phyloP scores from a whole-genome alignment of 2,329 filamentous ascomycete species.

The Zymoseptoria pseudotritici region DNA sequence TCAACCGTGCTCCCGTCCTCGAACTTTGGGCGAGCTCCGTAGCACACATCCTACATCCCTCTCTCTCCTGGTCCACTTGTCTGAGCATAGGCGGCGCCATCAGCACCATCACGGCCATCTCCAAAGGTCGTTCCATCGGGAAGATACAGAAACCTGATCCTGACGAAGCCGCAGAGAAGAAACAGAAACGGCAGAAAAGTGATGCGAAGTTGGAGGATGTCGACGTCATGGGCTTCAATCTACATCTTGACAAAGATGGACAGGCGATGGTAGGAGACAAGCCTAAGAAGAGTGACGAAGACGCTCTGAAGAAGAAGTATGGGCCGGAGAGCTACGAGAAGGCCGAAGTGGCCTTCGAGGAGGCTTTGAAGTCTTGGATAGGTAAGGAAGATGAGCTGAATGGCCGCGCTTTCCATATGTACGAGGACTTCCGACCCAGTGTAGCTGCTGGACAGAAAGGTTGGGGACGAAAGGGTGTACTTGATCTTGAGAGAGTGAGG shows the following conservation, averaged over 20 bases:
- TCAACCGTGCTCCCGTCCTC: slow-evolving; percentile 29
- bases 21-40: slow-evolving; percentile 26
- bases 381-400: slow-evolving; percentile 23
- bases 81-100: slow-evolving; percentile 28
- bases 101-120: slow-evolving; percentile 25
- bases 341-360: slow-evolving; percentile 16
- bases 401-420: slow-evolving; percentile 23
- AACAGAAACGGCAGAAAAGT: slow-evolving; percentile 15
- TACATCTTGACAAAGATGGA: slow-evolving; percentile 25
- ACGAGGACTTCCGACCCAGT: slow-evolving; percentile 26
- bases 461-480: slow-evolving; percentile 26
- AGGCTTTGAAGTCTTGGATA: slow-evolving; percentile 18
- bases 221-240: slow-evolving; percentile 27
- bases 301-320: slow-evolving; percentile 19
- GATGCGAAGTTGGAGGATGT: slow-evolving; percentile 20
- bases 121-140: slow-evolving; percentile 29
- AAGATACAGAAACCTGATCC: slow-evolving; percentile 20
- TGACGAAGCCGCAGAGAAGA: slow-evolving; percentile 12
- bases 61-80: slow-evolving; percentile 25
- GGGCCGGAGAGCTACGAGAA: slow-evolving; percentile 19
- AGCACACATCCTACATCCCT: slow-evolving; percentile 22
- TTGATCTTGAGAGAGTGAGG: slow-evolving; percentile 3
- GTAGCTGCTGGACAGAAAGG: slow-evolving; percentile 24
- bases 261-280: slow-evolving; percentile 15
- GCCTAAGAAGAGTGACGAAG: slow-evolving; percentile 20